These are phyloP conservation scores for Phytophthora lateralis DNA, from an alignment of 352 stramenopile species.

Conservation along the genomic window DNA sequence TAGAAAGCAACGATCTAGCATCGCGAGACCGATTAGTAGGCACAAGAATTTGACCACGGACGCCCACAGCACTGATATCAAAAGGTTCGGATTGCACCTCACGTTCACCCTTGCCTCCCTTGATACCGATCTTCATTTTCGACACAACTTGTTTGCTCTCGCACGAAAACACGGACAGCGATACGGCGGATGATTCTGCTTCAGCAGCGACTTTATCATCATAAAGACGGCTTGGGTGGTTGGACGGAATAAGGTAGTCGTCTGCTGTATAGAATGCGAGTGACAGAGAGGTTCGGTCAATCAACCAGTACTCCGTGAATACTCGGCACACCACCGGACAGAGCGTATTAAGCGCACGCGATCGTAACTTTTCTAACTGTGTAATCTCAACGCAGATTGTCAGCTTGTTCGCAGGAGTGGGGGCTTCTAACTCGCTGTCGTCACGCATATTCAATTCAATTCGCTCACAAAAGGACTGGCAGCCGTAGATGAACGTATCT, in stretches of 20 bases:
- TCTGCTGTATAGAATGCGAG: slow-evolving; percentile 74
- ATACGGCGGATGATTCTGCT: slow-evolving; percentile 44
- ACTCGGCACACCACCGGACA: slow-evolving; percentile 70
- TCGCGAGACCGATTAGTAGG: slow-evolving; percentile 50
- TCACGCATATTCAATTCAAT: slow-evolving; percentile 71
- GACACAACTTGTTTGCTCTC: slow-evolving; percentile 66
- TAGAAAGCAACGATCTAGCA: slow-evolving; percentile 52
- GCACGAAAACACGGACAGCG: slow-evolving; percentile 77
- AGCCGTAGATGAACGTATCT: slow-evolving; percentile 74
- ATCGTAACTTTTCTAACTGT: slow-evolving; percentile 54
- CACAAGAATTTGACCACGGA: slow-evolving; percentile 76
- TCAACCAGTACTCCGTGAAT: slow-evolving; percentile 87
- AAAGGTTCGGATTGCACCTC: slow-evolving; percentile 79
- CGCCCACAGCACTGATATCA: slow-evolving; percentile 78
- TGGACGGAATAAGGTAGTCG: slow-evolving; percentile 62
- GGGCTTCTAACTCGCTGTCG: slow-evolving; percentile 28
- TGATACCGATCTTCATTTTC: slow-evolving; percentile 81
- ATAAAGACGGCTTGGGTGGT: slow-evolving; percentile 39
- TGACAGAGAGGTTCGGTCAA: slow-evolving; percentile 76
- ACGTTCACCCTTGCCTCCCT: slow-evolving; percentile 32
- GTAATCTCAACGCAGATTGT: slow-evolving; percentile 68
- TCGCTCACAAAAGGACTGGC: slow-evolving; percentile 58
- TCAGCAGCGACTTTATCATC: slow-evolving; percentile 24
- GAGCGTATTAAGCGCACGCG: slow-evolving; percentile 48
- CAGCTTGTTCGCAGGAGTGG: slow-evolving; percentile 51